Conservation (phyloP, 495 filamentous ascomycete species). For the Endocarpon pusillum region DNA sequence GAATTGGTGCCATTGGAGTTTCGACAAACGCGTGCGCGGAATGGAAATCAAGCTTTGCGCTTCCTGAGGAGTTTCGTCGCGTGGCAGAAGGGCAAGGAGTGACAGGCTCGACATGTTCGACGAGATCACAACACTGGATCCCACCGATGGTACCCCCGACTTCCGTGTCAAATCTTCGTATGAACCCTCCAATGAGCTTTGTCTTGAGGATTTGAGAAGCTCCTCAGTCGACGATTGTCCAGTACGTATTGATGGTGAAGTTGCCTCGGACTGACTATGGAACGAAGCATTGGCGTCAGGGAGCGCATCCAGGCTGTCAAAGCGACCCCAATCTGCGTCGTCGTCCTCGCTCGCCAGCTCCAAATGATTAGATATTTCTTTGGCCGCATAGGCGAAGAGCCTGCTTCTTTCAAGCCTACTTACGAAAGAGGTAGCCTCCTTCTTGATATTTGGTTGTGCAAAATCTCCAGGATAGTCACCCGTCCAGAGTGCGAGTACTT, state of each 20-base stretch:
- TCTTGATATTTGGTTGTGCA: slow-evolving; percentile 58
- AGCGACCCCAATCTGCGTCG: slow-evolving; percentile 54
- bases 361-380: slow-evolving; percentile 56
- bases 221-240: slow-evolving; percentile 15
- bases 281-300: neutral
- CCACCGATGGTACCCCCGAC: slow-evolving; percentile 26
- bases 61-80: slow-evolving; percentile 60
- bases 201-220: slow-evolving; percentile 24
- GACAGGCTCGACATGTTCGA: slow-evolving; percentile 26
- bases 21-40: slow-evolving; percentile 43
- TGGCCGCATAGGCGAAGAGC: slow-evolving; percentile 63
- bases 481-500: slow-evolving; percentile 76
- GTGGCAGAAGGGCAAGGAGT: slow-evolving; percentile 28
- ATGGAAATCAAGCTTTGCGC: slow-evolving; percentile 47
- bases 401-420: slow-evolving; percentile 45
- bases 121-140: slow-evolving; percentile 23
- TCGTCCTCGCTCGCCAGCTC: slow-evolving; percentile 57
- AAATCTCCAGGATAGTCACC: slow-evolving; percentile 87
- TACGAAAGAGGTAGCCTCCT: slow-evolving; percentile 54
- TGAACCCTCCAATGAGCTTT: slow-evolving; percentile 25
- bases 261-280: neutral
- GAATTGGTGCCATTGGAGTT: slow-evolving; percentile 65
- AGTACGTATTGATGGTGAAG: slow-evolving; percentile 4
- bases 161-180: slow-evolving; percentile 20
- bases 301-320: slow-evolving; percentile 19